These are phyloP conservation scores for Mortierella claussenii DNA, from an alignment of 192 early-diverging fungal species.

Conservation along the genomic window DNA sequence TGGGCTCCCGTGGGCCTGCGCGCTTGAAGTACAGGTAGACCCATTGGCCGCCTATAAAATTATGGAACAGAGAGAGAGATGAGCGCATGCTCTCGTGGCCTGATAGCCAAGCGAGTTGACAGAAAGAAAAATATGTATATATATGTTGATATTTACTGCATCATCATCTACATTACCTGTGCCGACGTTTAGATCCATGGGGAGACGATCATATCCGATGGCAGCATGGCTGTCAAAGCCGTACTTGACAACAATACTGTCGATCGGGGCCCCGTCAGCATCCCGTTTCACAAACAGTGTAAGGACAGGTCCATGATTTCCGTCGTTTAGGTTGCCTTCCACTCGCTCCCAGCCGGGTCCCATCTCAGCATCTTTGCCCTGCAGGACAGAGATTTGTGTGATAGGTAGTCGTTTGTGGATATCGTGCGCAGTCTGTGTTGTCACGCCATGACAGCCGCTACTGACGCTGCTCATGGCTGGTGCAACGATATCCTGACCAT, in stretches of 20 bases:
- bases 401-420: constrained; percentile 12
- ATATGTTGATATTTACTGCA: too few species aligned
- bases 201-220: constrained; percentile 54
- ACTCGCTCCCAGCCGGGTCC: constrained; percentile 35
- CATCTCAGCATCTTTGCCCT: constrained; percentile 30
- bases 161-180: constrained; percentile 34
- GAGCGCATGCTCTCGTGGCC: too few species aligned
- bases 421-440: neutral
- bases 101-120: too few species aligned
- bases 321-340: constrained; percentile 46
- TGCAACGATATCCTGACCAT: neutral
- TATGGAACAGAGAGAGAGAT: too few species aligned
- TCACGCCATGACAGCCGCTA: constrained; percentile 1
- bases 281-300: constrained; percentile 49
- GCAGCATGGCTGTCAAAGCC: constrained; percentile 47
- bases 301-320: constrained; percentile 31
- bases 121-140: too few species aligned
- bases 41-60: constrained; percentile 43
- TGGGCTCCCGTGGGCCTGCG: constrained; percentile 27
- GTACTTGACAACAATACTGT: constrained; percentile 57
- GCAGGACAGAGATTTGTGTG: constrained; percentile 32
- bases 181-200: constrained; percentile 53
- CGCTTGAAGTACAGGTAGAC: constrained; percentile 43
- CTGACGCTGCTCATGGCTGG: neutral
- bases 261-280: constrained; percentile 33